Conservation (phyloP, 768 basidiomycete species). For the Pleurotus pulmonarius region DNA sequence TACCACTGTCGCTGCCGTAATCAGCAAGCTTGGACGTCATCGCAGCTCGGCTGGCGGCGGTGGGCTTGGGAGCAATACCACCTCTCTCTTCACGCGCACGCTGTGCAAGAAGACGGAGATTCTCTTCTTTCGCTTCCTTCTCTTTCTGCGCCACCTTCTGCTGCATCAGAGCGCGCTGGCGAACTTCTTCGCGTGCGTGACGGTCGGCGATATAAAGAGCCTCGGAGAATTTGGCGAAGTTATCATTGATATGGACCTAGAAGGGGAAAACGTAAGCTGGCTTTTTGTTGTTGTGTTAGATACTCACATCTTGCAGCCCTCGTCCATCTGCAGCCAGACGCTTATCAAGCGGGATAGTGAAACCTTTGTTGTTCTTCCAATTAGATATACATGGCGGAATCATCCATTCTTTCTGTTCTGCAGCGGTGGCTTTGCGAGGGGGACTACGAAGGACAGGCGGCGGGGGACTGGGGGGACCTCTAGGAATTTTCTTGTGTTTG, state of each 20-base stretch:
- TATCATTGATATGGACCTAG: slow-evolving; percentile 97
- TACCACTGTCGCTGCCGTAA: slow-evolving; percentile 78
- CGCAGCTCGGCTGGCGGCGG: slow-evolving; percentile 63
- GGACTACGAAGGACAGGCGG: slow-evolving; percentile 94
- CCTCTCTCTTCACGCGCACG: slow-evolving; percentile 92
- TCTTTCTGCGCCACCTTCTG: slow-evolving; percentile 99
- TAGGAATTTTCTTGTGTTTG: slow-evolving; percentile 98
- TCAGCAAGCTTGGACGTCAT: slow-evolving; percentile 76
- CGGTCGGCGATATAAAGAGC: slow-evolving; percentile 93
- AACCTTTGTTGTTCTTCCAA: slow-evolving; percentile 99
- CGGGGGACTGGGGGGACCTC: slow-evolving; percentile 94
- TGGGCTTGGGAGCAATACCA: slow-evolving; percentile 69
- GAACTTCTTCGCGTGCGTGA: slow-evolving; percentile 96
- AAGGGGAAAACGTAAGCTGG: neutral
- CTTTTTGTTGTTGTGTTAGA: neutral
- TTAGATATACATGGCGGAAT: slow-evolving; percentile 99
- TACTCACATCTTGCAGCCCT: slow-evolving; percentile 91
- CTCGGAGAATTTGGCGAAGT: slow-evolving; percentile 98
- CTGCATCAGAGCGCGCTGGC: slow-evolving; percentile 95
- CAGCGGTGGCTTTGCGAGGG: slow-evolving; percentile 91
- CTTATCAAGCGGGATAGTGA: slow-evolving; percentile 97
- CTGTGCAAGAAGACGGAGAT: slow-evolving; percentile 88
- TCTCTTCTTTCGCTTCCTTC: slow-evolving; percentile 96
- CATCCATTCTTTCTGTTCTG: slow-evolving; percentile 99
- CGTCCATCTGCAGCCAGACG: slow-evolving; percentile 97